A percentile compares a stretch with the other conserved stretches of the same genome.
These are phyloP conservation scores for Venustampulla echinocandica DNA, from an alignment of 495 filamentous ascomycete species.

Conservation along the genomic window DNA sequence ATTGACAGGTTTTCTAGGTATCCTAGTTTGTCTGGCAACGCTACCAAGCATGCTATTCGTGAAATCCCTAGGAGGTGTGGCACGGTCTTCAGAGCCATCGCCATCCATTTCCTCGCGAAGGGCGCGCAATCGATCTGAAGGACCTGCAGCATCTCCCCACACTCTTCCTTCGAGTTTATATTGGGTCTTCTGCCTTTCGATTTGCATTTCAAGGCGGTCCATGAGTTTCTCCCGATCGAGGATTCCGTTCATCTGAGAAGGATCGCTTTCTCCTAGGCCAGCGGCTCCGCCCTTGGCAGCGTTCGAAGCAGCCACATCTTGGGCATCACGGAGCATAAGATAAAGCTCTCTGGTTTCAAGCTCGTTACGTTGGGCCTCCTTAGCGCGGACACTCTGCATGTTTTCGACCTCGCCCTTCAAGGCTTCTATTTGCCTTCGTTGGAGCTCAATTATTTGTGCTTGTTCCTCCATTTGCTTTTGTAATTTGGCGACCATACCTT, in stretches of 20 bases:
- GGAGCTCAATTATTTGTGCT: conserved; percentile 77
- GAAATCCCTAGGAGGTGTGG: conserved; percentile 30
- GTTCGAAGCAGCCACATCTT: conserved; percentile 85
- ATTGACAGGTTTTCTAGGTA: conserved; percentile 46
- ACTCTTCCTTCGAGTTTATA: conserved; percentile 94
- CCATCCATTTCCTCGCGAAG: conserved; percentile 93
- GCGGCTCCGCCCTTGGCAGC: conserved; percentile 60
- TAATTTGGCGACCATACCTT: conserved; percentile 86
- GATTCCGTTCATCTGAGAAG: conserved; percentile 81
- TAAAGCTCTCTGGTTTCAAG: conserved; percentile 93
- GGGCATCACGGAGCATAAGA: conserved; percentile 95
- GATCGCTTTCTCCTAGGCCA: conserved; percentile 49
- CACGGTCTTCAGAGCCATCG: conserved; percentile 20
- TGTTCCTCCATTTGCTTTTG: conserved; percentile 93
- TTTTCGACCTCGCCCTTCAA: conserved; percentile 84
- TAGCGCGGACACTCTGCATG: conserved; percentile 74
- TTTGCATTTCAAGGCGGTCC: conserved; percentile 84
- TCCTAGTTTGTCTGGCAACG: conserved; percentile 50
- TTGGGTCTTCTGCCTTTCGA: conserved; percentile 95
- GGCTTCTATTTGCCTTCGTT: conserved; percentile 73
- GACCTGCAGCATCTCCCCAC: conserved; percentile 74
- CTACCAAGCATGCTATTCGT: conserved; percentile 56
- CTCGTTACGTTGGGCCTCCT: conserved; percentile 91
- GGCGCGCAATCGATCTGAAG: conserved; percentile 85
- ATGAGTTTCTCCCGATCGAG: conserved; percentile 86